Base-by-base conservation (phyloP, 2,329 filamentous ascomycete species). In the Aspergillus pseudoterreus region DNA sequence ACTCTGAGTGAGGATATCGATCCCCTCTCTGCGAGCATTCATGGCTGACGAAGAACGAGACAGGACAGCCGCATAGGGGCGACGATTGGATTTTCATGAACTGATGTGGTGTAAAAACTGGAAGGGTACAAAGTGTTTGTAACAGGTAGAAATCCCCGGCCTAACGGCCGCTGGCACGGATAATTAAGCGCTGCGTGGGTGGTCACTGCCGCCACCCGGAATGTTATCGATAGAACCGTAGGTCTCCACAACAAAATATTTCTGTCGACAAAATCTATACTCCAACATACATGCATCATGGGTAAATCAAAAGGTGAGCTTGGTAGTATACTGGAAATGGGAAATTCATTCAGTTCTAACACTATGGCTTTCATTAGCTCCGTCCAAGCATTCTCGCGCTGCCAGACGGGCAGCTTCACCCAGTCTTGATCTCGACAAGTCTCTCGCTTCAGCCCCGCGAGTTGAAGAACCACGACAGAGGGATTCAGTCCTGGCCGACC, bases 341-440 rank as follows among this genome's bases (percentile, higher is more conserved):
- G 21, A 41, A 17, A 19, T 35, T 21, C 39, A 47, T 49, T 24
- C 45, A n/a, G 38, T 35, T 47, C 50, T 58, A 55, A 58, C 49
- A 51, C 22, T 36, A 42, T 43, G 22, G 21, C 43, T 17, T 47
- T 57, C 57, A 54, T 58, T 44, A 83, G 80, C 74, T 52, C 71
- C 75, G 45, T 79, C 80, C 2, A 57, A 75, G 14, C 80, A 80
- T 62, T 84, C 82, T 45, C 81, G 82, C 51, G 81, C 82, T 50
- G 80, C 81, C 35, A 78, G 81, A 57, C 76, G 82, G 59, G 81
- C 76, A 55, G 74, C 71, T 48, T 82, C 80, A 5, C 82, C 82
- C 17, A 78, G 78, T 48, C 67, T 80, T 56, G 67, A 80, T 55
- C 62, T 78, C 44, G 76, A 81, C 65, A 79, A 78, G 62, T 77